These are phyloP conservation scores for Diplocarpon mali DNA, from an alignment of 2,329 filamentous ascomycete species.

Conservation along the genomic window DNA sequence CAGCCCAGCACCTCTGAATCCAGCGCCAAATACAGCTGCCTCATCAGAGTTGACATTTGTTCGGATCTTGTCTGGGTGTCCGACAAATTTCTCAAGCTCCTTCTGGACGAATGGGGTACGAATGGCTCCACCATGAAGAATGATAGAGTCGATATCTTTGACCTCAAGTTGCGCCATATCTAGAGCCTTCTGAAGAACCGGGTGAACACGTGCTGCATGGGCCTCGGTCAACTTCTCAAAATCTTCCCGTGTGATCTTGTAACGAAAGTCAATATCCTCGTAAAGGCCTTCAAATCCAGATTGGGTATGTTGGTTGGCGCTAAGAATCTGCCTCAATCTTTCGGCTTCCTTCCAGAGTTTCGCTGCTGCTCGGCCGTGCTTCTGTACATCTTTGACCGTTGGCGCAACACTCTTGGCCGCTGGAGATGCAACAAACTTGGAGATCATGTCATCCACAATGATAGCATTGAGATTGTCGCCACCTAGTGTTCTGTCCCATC, in stretches of 20 bases:
- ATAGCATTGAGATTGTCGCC: slow-evolving; percentile 82
- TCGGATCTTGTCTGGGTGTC: slow-evolving; percentile 67
- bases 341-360: slow-evolving; percentile 93
- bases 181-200: slow-evolving; percentile 64
- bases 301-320: slow-evolving; percentile 76
- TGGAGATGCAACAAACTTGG: slow-evolving; percentile 62
- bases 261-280: slow-evolving; percentile 87
- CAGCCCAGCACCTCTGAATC: slow-evolving; percentile 83
- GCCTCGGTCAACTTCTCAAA: slow-evolving; percentile 70
- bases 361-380: slow-evolving; percentile 73
- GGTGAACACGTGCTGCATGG: slow-evolving; percentile 56
- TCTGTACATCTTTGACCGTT: slow-evolving; percentile 50
- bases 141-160: slow-evolving; percentile 73
- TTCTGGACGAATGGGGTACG: slow-evolving; percentile 93
- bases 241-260: slow-evolving; percentile 68
- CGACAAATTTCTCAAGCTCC: slow-evolving; percentile 65
- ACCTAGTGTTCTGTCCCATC: slow-evolving; percentile 83
- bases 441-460: slow-evolving; percentile 80
- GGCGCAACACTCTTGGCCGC: slow-evolving; percentile 55
- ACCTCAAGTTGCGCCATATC: slow-evolving; percentile 61
- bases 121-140: slow-evolving; percentile 82
- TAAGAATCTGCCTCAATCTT: slow-evolving; percentile 76
- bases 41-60: slow-evolving; percentile 96
- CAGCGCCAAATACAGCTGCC: slow-evolving; percentile 89
- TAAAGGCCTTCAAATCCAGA: slow-evolving; percentile 81